phyloP scores from a whole-genome alignment of 2,329 filamentous ascomycete genomes.

The Celoporthe dispersa region DNA sequence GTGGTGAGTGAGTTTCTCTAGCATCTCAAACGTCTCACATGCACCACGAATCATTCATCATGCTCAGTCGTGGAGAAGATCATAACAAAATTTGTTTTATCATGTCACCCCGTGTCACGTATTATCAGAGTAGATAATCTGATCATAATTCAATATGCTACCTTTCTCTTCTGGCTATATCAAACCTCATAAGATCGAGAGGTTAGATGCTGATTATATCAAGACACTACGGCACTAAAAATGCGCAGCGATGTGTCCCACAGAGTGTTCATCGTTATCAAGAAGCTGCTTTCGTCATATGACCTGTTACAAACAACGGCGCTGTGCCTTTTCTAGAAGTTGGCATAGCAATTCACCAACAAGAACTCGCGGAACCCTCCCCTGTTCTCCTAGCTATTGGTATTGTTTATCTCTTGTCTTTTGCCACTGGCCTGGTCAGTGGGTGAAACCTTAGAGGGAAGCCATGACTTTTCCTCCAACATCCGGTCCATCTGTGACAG shows the following conservation, averaged over 20 bases:
- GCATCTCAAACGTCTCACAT: background rate
- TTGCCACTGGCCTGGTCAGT: background rate
- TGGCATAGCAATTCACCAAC: background rate
- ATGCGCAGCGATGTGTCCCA: background rate
- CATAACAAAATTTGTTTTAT: too few relatives aligned
- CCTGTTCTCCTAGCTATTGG: background rate
- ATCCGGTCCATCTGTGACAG: background rate
- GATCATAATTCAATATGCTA: too few relatives aligned
- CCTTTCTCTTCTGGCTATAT: too few relatives aligned
- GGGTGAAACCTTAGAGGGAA: background rate
- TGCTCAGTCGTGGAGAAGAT: background rate
- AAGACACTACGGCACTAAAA: too few relatives aligned
- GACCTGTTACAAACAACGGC: background rate
- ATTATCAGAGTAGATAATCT: too few relatives aligned
- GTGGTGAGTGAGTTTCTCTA: background rate
- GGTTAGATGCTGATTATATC: too few relatives aligned
- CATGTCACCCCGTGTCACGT: too few relatives aligned
- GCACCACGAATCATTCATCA: background rate
- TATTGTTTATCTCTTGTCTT: background rate
- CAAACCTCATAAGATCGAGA: too few relatives aligned
- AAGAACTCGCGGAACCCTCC: background rate
- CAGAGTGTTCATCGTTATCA: background rate
- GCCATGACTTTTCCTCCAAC: background rate
- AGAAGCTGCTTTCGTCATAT: background rate
- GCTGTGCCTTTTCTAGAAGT: background rate